phyloP scores from a whole-genome alignment of 371 early-diverging fungal species.

The Apophysomyces trapeziformis region DNA sequence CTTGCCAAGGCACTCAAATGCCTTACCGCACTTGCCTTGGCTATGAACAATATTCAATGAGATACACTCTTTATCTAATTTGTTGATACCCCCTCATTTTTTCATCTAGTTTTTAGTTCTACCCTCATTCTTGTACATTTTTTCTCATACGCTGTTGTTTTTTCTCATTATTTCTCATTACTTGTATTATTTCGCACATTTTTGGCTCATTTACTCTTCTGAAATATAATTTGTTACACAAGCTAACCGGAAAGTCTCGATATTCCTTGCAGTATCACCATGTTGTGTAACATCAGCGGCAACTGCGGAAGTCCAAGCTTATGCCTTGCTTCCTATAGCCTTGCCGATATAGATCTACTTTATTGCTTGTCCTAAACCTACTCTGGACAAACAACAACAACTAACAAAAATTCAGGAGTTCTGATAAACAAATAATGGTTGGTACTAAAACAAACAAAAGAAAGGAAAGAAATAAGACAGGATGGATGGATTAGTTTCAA shows the following conservation, averaged over 20 bases:
- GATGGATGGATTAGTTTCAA: too few species aligned
- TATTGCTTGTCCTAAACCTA: too few species aligned
- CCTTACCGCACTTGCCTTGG: conserved; percentile 46
- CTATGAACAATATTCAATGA: conserved; percentile 45
- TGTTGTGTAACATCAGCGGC: conserved; percentile 2
- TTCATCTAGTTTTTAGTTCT: not conserved
- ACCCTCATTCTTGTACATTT: not conserved
- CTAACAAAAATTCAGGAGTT: too few species aligned
- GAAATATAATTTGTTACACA: conserved; percentile 9
- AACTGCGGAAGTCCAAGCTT: too few species aligned
- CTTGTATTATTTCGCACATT: conserved; percentile 10
- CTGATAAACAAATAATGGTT: too few species aligned
- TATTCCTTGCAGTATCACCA: conserved; percentile 8
- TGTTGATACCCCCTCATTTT: not conserved
- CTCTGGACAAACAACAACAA: too few species aligned
- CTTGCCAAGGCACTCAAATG: conserved; percentile 41
- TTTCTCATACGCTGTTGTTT: not conserved
- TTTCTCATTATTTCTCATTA: not conserved
- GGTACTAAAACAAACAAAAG: too few species aligned
- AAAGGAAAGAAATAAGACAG: too few species aligned
- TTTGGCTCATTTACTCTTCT: not conserved
- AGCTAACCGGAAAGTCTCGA: conserved; percentile 8
- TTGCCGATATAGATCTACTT: not conserved
- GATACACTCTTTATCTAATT: not conserved
- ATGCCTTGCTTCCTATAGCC: too few species aligned